A percentile compares a stretch with the other conserved stretches of the same genome.
Conservation (phyloP, 495 filamentous ascomycete species). For the Neurospora sp. region DNA sequence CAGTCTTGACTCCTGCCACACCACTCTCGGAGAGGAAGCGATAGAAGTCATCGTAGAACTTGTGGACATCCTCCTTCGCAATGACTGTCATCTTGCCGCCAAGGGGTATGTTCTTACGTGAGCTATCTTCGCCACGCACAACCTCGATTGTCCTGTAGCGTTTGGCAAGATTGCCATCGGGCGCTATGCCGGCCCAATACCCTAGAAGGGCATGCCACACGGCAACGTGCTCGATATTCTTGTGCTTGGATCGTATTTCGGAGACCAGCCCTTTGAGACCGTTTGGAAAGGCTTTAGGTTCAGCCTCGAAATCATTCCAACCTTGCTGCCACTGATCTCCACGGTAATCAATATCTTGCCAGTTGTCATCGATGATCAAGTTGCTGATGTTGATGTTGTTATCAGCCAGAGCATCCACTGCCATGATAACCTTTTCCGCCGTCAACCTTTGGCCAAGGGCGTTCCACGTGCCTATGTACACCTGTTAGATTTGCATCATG, state of each 20-base stretch:
- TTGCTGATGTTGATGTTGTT: conserved; percentile 67
- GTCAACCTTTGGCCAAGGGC: conserved; percentile 72
- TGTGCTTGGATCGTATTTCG: conserved; percentile 57
- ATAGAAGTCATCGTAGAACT: conserved; percentile 91
- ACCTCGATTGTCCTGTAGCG: conserved; percentile 71
- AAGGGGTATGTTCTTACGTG: conserved; percentile 42
- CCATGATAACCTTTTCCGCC: conserved; percentile 66
- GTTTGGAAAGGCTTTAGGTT: conserved; percentile 64
- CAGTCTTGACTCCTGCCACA: conserved; percentile 79
- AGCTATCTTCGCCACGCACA: conserved; percentile 33
- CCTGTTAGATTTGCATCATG: not conserved
- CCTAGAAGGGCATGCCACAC: conserved; percentile 96
- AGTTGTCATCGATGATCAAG: conserved; percentile 93
- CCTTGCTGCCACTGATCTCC: conserved; percentile 42
- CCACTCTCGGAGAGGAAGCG: conserved; percentile 56
- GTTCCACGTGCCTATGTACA: conserved; percentile 72
- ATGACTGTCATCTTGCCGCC: conserved; percentile 64
- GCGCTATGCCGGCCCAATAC: conserved; percentile 87
- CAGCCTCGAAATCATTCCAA: conserved; percentile 72
- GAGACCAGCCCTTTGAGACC: conserved; percentile 61
- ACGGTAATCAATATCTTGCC: conserved; percentile 64
- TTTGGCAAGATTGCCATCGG: conserved; percentile 57
- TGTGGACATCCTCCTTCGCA: conserved; percentile 54
- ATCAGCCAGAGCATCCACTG: conserved; percentile 58
- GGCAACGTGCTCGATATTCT: conserved; percentile 70